Base-by-base conservation (phyloP, 140 eudicot genomes). In the Stevia rebaudiana region DNA sequence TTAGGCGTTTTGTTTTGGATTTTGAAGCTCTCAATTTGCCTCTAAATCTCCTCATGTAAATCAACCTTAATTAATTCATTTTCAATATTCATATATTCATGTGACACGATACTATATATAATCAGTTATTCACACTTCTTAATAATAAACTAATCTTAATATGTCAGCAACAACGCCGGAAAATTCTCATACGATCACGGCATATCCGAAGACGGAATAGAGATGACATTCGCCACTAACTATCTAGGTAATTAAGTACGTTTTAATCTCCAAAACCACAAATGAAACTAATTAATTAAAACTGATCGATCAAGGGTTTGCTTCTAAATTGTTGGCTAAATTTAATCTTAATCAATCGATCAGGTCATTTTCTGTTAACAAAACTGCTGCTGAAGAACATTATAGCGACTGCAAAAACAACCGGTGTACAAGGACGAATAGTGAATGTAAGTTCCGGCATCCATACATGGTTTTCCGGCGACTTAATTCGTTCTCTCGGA, bases 201-300 rank as follows among this genome's bases (percentile, higher is more conserved):
- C 18, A 60, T 88, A 69, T 78, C 99, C 0, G 95, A 85, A 60
- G 99, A 94, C 33, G 97, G 97, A 35, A 69, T 88, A 16, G 99
- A 94, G 82, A 85, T 88, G 99, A 85, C 99, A 16, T 94, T 94
- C 51, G 99, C 99, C 0, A 94, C 99, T 16, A 94, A 94, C 65
- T 94, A 83, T 65, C 54, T 91, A 65, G 97, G 97, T 89, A 55
- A 15, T 28, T 85, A 36, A n/a, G 41, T 28, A 28, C 2, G 33
- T 28, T 28, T 28, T 28, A 28, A 28, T 2, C 4, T 28, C 4
- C 4, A 4, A 28, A 28, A 1, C 4, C 4, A 28, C 2, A 1
- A 1, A 28, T 1, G 33, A 28, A 28, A 28, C 33, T 28, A 28
- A 4, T 4, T 28, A 28, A 28, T 28, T 28, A 28, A 28, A 28